These are phyloP conservation scores for Eutypella sp. DNA, from an alignment of 2,329 filamentous ascomycete genomes.

Conservation along the genomic window DNA sequence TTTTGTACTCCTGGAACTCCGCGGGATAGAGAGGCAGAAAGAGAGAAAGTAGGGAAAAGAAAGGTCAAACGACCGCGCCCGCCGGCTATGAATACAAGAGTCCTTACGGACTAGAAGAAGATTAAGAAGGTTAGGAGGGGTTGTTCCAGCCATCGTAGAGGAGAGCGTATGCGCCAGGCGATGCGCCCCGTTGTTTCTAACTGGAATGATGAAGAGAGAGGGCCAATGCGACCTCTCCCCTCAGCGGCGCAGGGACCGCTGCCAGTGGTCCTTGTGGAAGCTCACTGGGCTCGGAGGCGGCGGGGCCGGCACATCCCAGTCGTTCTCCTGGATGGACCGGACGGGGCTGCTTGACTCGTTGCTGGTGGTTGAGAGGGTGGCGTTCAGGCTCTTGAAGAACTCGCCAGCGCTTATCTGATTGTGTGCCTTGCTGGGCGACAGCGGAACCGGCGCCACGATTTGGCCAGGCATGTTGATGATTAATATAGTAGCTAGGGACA, in stretches of 20 bases:
- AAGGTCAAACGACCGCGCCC: background rate
- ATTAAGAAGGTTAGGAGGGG: no score
- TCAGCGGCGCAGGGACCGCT: slow-evolving; percentile 31
- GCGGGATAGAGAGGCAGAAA: background rate
- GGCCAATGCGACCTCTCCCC: background rate
- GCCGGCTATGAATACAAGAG: background rate
- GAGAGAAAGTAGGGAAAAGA: no score
- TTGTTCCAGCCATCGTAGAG: background rate
- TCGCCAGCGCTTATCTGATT: slow-evolving; percentile 45
- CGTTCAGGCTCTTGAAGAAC: slow-evolving; percentile 48
- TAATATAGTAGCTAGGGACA: no score
- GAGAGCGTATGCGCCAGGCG: slow-evolving; percentile 1
- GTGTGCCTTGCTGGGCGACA: slow-evolving; percentile 37
- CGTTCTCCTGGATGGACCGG: slow-evolving; percentile 49
- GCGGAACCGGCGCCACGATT: slow-evolving; percentile 41
- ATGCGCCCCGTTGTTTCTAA: slow-evolving; percentile 1
- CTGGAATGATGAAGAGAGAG: slow-evolving; percentile 1
- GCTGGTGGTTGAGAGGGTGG: slow-evolving; percentile 41
- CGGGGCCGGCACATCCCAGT: slow-evolving; percentile 61
- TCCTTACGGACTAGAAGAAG: background rate
- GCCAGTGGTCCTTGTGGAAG: slow-evolving; percentile 55
- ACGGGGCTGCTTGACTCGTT: slow-evolving; percentile 39
- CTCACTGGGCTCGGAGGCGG: slow-evolving; percentile 61
- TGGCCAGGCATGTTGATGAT: slow-evolving; percentile 39
- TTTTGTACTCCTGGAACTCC: background rate